These are phyloP conservation scores for Yamadazyma triangularis DNA, from an alignment of 1,139 yeast genomes.

Conservation along the genomic window DNA sequence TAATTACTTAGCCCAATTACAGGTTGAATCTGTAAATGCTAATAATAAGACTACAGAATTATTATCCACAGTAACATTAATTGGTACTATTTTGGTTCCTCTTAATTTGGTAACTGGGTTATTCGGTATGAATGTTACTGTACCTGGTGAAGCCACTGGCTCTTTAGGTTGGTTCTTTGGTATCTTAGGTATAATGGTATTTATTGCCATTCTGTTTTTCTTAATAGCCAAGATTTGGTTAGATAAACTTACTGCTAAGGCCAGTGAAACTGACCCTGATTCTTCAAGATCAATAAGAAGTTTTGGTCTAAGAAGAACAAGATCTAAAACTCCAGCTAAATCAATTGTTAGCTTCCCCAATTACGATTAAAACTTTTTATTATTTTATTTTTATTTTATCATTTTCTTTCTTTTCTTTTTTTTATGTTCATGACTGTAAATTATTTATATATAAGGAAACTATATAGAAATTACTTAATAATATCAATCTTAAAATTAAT, in stretches of 20 bases:
- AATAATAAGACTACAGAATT: conserved; percentile 82
- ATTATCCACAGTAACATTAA: conserved; percentile 80
- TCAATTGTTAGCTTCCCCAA: conserved; percentile 41
- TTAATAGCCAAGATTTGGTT: conserved; percentile 36
- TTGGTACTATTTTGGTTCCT: conserved; percentile 90
- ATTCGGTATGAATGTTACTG: conserved; percentile 92
- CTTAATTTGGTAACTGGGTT: conserved; percentile 86
- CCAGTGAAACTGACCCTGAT: conserved; percentile 10
- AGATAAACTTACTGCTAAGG: conserved; percentile 12
- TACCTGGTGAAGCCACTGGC: conserved; percentile 58
- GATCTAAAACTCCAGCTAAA: conserved; percentile 26
- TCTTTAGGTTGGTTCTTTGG: conserved; percentile 31
- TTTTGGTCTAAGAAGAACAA: conserved; percentile 35
- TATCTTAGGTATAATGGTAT: conserved; percentile 33
- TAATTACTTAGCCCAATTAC: conserved; percentile 88
- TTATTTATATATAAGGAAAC: neutral
- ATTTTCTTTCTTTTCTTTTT: conserved; percentile 1
- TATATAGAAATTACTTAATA: neutral
- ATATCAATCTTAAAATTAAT: neutral
- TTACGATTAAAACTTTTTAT: conserved; percentile 19
- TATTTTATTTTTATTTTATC: neutral
- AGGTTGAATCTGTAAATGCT: conserved; percentile 84
- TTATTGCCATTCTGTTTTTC: conserved; percentile 26
- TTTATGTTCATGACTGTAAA: neutral
- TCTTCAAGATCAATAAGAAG: conserved; percentile 39